A percentile compares a stretch with the other conserved stretches of the same genome.
phyloP scores from a whole-genome alignment of 1,284 basidiomycete species.

The Paramarasmius palmivorus region DNA sequence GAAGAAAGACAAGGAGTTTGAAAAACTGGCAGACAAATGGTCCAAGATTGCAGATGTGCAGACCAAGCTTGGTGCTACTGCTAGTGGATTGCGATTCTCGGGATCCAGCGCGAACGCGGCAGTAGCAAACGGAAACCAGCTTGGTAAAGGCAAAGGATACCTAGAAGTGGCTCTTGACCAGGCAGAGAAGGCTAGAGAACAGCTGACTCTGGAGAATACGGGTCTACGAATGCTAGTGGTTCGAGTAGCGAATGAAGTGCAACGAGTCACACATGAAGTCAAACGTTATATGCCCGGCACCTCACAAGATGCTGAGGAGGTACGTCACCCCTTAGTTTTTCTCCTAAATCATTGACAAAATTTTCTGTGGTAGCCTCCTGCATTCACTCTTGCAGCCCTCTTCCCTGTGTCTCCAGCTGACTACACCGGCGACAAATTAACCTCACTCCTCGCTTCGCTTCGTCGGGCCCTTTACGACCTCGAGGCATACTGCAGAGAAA shows the following conservation, averaged over 20 bases:
- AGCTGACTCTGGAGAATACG: conserved; percentile 71
- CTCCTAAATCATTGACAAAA: background rate
- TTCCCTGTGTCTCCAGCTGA: conserved; percentile 60
- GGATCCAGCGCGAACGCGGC: conserved; percentile 46
- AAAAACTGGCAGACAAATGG: conserved; percentile 79
- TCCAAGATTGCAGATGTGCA: conserved; percentile 70
- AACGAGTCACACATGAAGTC: conserved; percentile 50
- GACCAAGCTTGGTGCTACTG: conserved; percentile 43
- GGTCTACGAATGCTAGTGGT: conserved; percentile 70
- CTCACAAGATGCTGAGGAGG: conserved; percentile 43
- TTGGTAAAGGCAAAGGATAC: conserved; percentile 54
- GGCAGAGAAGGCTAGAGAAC: conserved; percentile 66
- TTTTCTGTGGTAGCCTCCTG: conserved; percentile 53
- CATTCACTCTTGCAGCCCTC: conserved; percentile 48
- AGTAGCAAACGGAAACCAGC: conserved; percentile 47
- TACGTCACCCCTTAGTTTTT: conserved; percentile 22
- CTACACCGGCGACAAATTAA: conserved; percentile 54
- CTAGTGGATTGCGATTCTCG: conserved; percentile 48
- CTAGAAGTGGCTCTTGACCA: conserved; percentile 75
- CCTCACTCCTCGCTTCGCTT: conserved; percentile 45
- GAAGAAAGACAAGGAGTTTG: conserved; percentile 80
- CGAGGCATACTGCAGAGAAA: conserved; percentile 8
- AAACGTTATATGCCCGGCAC: conserved; percentile 34
- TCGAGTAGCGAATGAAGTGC: conserved; percentile 68
- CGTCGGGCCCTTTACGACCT: conserved; percentile 33